These are phyloP conservation scores for Paraleonurus japonicus DNA, from an alignment of 257 asterid species.

Conservation along the genomic window DNA sequence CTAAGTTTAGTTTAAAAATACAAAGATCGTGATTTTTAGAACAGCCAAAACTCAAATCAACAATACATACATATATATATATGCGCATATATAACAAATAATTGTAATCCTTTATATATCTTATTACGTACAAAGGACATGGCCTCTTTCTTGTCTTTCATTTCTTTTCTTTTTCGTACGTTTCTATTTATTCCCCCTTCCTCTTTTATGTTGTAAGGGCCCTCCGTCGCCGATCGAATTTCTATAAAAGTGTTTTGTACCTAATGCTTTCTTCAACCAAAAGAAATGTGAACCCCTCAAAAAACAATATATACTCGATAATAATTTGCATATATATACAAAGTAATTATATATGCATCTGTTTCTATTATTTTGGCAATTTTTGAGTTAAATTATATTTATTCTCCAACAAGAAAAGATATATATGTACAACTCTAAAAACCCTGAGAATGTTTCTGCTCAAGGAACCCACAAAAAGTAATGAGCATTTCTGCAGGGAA, in stretches of 20 bases:
- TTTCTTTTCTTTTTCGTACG: background rate
- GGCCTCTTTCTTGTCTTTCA: constrained; percentile 33
- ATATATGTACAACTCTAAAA: background rate
- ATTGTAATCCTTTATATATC: background rate
- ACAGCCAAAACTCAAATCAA: too few relatives aligned
- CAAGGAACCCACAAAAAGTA: background rate
- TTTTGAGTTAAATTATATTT: background rate
- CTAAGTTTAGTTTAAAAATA: too few relatives aligned
- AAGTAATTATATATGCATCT: too few relatives aligned
- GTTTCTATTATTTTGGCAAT: too few relatives aligned
- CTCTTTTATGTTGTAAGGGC: background rate
- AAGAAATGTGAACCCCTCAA: too few relatives aligned
- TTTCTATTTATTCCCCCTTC: background rate
- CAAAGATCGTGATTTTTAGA: too few relatives aligned
- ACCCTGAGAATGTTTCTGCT: background rate
- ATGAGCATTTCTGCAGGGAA: background rate
- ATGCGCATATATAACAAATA: background rate
- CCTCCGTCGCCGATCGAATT: background rate
- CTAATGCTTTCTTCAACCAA: constrained; percentile 23
- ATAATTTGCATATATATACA: constrained; percentile 9
- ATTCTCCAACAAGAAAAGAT: background rate
- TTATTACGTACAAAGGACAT: constrained; percentile 30
- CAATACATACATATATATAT: too few relatives aligned
- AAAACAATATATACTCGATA: constrained; percentile 19
- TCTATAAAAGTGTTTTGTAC: constrained; percentile 27